These are phyloP conservation scores for Mycena chlorophos DNA, from an alignment of 768 basidiomycete genomes.

Conservation along the genomic window DNA sequence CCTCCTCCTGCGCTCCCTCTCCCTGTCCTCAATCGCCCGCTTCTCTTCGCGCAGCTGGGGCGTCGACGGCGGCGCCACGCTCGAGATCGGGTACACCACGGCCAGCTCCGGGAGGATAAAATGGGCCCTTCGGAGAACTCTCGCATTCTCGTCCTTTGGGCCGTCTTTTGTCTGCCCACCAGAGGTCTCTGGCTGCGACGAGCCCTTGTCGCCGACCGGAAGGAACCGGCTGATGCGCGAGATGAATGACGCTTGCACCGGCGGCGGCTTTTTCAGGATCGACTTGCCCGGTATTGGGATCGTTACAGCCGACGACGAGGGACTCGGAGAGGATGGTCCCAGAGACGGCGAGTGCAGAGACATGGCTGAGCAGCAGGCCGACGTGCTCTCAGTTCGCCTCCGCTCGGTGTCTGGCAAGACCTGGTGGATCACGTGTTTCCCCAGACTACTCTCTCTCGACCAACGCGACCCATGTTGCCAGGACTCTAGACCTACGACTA, in stretches of 20 bases:
- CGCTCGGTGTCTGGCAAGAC: background rate
- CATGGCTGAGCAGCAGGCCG: no score
- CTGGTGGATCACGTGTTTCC: background rate
- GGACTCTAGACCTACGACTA: no score
- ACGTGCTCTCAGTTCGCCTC: background rate
- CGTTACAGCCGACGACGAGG: constrained; percentile 79
- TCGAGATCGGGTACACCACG: constrained; percentile 89
- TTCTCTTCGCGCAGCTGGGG: constrained; percentile 81
- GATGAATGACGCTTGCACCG: constrained; percentile 66
- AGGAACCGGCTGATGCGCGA: constrained; percentile 74
- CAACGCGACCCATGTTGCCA: no score
- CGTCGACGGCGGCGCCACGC: constrained; percentile 79
- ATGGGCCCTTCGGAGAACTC: constrained; percentile 82
- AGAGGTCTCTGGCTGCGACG: background rate
- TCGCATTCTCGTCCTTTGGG: constrained; percentile 44
- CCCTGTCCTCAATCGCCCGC: constrained; percentile 72
- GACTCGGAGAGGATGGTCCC: constrained; percentile 51
- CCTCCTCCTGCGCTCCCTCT: constrained; percentile 64
- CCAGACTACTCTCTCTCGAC: no score
- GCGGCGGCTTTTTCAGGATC: constrained; percentile 77
- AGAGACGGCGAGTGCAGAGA: constrained; percentile 25
- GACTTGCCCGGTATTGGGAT: constrained; percentile 79
- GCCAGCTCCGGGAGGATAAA: constrained; percentile 87
- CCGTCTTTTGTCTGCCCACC: background rate
- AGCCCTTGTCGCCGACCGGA: constrained; percentile 33